Evolutionary conservation across 2,329 filamentous ascomycete species (phyloP).

Genomic region (Aspergillus novoparasiticus): DNA sequence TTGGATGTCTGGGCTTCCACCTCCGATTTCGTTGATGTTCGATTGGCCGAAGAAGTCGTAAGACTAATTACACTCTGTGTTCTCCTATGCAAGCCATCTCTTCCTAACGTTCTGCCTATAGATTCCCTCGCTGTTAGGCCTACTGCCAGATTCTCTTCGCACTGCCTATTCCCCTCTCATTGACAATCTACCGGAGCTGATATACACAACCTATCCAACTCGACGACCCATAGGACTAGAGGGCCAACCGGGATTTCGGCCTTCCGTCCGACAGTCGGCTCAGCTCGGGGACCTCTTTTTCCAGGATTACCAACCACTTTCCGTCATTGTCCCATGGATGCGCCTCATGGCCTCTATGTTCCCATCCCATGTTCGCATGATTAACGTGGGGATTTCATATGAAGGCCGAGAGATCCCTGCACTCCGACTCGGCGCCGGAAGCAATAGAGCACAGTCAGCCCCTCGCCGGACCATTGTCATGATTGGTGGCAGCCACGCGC

Average conservation of each 20-base stretch:
- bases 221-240: conserved; percentile 34
- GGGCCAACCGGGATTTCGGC: conserved; percentile 30
- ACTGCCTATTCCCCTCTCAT: conserved; percentile 74
- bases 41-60: conserved; percentile 74
- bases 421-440: conserved; percentile 70
- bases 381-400: conserved; percentile 79
- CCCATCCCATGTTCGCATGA: conserved; percentile 72
- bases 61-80: conserved; percentile 27
- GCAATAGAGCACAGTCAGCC: conserved; percentile 48
- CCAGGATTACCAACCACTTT: conserved; percentile 84
- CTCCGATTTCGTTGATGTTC: conserved; percentile 79
- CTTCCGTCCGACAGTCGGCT: conserved; percentile 34
- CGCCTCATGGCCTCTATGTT: conserved; percentile 87
- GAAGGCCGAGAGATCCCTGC: conserved; percentile 86
- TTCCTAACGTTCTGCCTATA: conserved; percentile 27
- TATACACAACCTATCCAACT: conserved; percentile 74
- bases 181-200: conserved; percentile 74
- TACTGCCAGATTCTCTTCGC: conserved; percentile 75
- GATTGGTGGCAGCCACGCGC: conserved; percentile 83
- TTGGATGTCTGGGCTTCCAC: conserved; percentile 91
- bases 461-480: conserved; percentile 77
- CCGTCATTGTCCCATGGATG: conserved; percentile 90
- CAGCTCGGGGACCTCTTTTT: conserved; percentile 74
- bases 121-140: conserved; percentile 72
- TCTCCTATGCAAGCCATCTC: background rate